Evolutionary conservation across 2,329 filamentous ascomycete genomes (phyloP), one percentile per base, ranked within the genome.

Genomic region (Albifimbria verrucaria): DNA sequence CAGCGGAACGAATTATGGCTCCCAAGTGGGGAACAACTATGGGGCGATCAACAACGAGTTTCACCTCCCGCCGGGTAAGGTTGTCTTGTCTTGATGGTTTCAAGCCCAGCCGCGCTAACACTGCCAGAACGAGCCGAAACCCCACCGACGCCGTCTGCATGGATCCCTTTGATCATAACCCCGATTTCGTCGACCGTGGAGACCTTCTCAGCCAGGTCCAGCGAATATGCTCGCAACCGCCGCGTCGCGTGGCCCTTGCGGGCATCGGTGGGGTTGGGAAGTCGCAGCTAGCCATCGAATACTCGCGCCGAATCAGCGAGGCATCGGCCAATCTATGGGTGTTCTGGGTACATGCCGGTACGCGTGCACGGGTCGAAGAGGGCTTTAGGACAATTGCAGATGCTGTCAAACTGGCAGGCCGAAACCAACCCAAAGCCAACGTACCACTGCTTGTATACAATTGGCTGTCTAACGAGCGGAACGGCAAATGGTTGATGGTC

Each of bases 341-440:
- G 1, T 72, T 72, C 45, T 72, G 69, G 69, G 55, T 72, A 1
- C 64, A 71, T 52, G 68, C 67, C 0, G 60, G 55, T 3, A 70
- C 57, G 3, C 26, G 49, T 0, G 64, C 63, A 2, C 63, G 69
- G 0, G 62, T 72, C n/a, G 59, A 66, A 10, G 59, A 73, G 44
- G 59, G 60, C 0, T 72, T 68, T n/a, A 18, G 53, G 23, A 46
- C 41, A 0, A 72, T 74, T n/a, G 69, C 69, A 1, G 52, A 65
- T 12, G 18, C 53, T 2, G 60, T 65, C 28, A 59, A 61, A 1
- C 59, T 74, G 0, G 46, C 57, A 1, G 62, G 60, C 0, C 54
- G 64, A 4, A 52, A 68, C 3, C 50, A 68, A 4, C 49, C 64
- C 0, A 53, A 61, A 0, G 57, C 52, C 3, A 42, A 71, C 24